Percentiles rank a stretch among this genome's conserved stretches.
These are phyloP conservation scores for Phytophthora melonis DNA, from an alignment of 352 stramenopile genomes.

Conservation along the genomic window DNA sequence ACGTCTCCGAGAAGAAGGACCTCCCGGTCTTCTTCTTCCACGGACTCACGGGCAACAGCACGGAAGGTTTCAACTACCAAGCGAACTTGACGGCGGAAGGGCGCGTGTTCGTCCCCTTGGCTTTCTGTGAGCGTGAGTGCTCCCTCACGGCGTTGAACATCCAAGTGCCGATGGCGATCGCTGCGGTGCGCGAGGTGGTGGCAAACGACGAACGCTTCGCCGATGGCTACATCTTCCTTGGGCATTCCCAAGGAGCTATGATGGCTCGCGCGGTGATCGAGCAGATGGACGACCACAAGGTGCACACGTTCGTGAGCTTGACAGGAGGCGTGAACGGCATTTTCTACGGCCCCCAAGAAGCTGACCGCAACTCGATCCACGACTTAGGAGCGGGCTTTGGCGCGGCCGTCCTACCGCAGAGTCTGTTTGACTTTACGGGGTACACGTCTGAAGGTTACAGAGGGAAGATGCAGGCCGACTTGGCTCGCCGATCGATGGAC, in stretches of 20 bases:
- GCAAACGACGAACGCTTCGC: slow-evolving; percentile 27
- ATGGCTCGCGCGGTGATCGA: slow-evolving; percentile 58
- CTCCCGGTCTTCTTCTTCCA: slow-evolving; percentile 67
- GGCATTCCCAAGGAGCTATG: slow-evolving; percentile 54
- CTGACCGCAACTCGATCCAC: slow-evolving; percentile 26
- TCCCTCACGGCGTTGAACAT: slow-evolving; percentile 36
- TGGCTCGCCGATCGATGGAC: slow-evolving; percentile 27
- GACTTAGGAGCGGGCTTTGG: slow-evolving; percentile 33
- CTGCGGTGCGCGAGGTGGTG: slow-evolving; percentile 42
- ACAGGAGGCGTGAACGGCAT: slow-evolving; percentile 52
- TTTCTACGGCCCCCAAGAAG: slow-evolving; percentile 56
- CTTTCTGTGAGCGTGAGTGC: slow-evolving; percentile 50
- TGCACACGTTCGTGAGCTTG: slow-evolving; percentile 55
- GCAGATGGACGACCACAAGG: slow-evolving; percentile 67
- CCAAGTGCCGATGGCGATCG: slow-evolving; percentile 51
- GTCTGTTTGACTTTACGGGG: slow-evolving; percentile 42
- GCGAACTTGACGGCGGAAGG: slow-evolving; percentile 45
- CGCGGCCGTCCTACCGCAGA: slow-evolving; percentile 21
- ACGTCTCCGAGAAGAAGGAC: slow-evolving; percentile 9
- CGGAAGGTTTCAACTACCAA: slow-evolving; percentile 29
- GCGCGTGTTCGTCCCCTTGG: slow-evolving; percentile 42
- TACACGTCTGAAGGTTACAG: slow-evolving; percentile 35
- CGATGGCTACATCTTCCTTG: slow-evolving; percentile 60
- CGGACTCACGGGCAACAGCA: slow-evolving; percentile 40
- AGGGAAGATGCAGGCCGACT: slow-evolving; percentile 52